phyloP scores from a whole-genome alignment of 2,329 filamentous ascomycete genomes.

The Trematosphaeria pertusa region DNA sequence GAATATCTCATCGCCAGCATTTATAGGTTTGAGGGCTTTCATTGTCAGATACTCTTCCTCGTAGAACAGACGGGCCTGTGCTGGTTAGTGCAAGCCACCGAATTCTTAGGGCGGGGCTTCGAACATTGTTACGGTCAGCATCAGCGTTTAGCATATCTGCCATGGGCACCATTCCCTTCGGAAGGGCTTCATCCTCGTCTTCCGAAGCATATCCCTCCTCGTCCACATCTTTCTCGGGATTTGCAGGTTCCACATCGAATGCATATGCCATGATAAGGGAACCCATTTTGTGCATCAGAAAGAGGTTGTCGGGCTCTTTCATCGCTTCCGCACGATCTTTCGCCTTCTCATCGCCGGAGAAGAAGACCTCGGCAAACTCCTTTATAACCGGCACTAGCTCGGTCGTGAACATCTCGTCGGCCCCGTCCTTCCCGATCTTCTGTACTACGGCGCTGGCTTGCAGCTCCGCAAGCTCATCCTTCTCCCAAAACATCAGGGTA shows the following conservation, averaged over 20 bases:
- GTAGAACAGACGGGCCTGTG: constrained; percentile 65
- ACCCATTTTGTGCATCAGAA: constrained; percentile 78
- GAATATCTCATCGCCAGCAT: constrained; percentile 76
- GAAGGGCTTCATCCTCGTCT: constrained; percentile 56
- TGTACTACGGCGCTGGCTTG: constrained; percentile 77
- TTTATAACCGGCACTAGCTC: constrained; percentile 62
- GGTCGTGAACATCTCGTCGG: constrained; percentile 72
- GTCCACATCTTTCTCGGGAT: constrained; percentile 59
- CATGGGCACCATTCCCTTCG: constrained; percentile 88
- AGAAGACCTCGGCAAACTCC: constrained; percentile 47
- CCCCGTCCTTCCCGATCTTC: constrained; percentile 77
- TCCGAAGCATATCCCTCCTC: constrained; percentile 60
- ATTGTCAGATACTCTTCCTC: constrained; percentile 70
- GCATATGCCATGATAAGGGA: constrained; percentile 92
- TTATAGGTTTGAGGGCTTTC: constrained; percentile 72
- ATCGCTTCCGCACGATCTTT: constrained; percentile 48
- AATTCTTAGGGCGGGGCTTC: constrained; percentile 27
- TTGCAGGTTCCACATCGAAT: constrained; percentile 73
- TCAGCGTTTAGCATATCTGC: constrained; percentile 91
- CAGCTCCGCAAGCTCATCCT: constrained; percentile 72
- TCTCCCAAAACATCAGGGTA: constrained; percentile 89
- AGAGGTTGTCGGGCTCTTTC: constrained; percentile 57
- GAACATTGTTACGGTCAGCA: constrained; percentile 78
- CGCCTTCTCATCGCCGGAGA: constrained; percentile 45
- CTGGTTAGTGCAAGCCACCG: constrained; percentile 3